Percentiles rank a stretch among this genome's conserved stretches.
Evolutionary conservation across 345 rosid species (phyloP).

Genomic region (Pseudoturritis turrita): DNA sequence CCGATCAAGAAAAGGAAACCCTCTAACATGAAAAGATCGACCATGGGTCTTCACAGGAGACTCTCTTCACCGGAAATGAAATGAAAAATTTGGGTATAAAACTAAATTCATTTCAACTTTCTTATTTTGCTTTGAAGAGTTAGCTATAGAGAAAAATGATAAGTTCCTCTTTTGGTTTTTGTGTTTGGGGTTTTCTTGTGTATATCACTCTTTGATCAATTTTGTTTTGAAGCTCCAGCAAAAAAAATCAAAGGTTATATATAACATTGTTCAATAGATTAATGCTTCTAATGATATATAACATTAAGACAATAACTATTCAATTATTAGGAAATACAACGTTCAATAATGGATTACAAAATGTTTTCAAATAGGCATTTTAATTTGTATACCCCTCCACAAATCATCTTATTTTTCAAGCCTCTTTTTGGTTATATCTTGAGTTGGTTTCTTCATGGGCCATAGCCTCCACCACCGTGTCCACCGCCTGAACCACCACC

Average conservation of each 20-base stretch:
- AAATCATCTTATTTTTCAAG: constrained; percentile 13
- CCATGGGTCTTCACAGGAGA: background rate
- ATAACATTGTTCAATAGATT: background rate
- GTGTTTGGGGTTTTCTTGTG: background rate
- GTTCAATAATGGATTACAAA: constrained; percentile 28
- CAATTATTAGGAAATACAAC: constrained; percentile 20
- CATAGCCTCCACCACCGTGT: constrained; percentile 38
- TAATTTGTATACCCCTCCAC: constrained; percentile 29
- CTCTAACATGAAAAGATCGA: background rate
- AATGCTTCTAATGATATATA: background rate
- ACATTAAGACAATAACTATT: constrained; percentile 12
- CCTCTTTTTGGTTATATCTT: background rate
- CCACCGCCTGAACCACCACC: constrained; percentile 35
- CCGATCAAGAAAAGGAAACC: background rate
- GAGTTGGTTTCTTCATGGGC: constrained; percentile 29
- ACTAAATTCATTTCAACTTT: background rate
- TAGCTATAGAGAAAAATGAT: background rate
- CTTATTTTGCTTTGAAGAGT: background rate
- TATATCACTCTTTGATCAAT: background rate
- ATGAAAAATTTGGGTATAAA: background rate
- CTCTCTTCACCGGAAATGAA: background rate
- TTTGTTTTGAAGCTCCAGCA: constrained; percentile 5
- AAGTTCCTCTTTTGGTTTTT: background rate
- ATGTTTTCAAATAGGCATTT: constrained; percentile 23
- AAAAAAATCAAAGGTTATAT: background rate